Base-by-base conservation (phyloP, 2,329 filamentous ascomycete genomes). In the Periconia digitata region DNA sequence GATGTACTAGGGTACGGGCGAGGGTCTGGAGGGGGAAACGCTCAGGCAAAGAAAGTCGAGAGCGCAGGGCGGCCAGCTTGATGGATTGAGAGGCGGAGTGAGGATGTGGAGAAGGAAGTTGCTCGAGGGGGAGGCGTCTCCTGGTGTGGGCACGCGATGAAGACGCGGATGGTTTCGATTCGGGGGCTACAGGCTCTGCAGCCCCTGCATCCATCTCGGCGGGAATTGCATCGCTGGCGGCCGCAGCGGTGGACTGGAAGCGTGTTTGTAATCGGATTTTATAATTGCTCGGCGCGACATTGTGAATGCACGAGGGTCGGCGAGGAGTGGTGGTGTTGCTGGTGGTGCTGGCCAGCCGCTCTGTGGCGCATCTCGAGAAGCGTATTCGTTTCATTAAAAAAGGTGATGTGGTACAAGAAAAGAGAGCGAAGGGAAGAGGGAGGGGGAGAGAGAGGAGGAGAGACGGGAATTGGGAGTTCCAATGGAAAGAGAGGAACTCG, bases 1-100 rank as follows among this genome's bases (percentile, higher is more conserved):
- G 77, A 71, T 96, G 89, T 63, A 97, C 83, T 53, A 99, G 84
- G 45, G 90, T 85, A 52, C 92, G 85, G 52, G 90, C 92, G 57
- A 99, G 83, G 5, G 89, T 92, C 76, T 94, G 82, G 51, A 95
- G 75, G 29, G 94, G 92, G 54, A 97, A 81, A 73, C 87, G 89
- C 54, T 83, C 80, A 20, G 92, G 86, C 47, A 99, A 84, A 35
- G 85, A 84, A 53, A 99, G 83, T 72, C 94, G 89, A 62, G 92
- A 90, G 72, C 96, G 92, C 39, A 99, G 84, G 56, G 94, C 92
- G 55, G 91, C 85, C 61, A 99, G 87, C 77, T 96, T 97, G 54
- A 91, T 86, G 40, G 92, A 97, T 57, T 78, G 72, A 51, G 79
- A 74, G 37, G 90, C 87, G 57, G 80, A 79, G 62, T 81, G 76